These are phyloP conservation scores for Elsinoe necatrix DNA, from an alignment of 2,329 filamentous ascomycete genomes.

Conservation along the genomic window DNA sequence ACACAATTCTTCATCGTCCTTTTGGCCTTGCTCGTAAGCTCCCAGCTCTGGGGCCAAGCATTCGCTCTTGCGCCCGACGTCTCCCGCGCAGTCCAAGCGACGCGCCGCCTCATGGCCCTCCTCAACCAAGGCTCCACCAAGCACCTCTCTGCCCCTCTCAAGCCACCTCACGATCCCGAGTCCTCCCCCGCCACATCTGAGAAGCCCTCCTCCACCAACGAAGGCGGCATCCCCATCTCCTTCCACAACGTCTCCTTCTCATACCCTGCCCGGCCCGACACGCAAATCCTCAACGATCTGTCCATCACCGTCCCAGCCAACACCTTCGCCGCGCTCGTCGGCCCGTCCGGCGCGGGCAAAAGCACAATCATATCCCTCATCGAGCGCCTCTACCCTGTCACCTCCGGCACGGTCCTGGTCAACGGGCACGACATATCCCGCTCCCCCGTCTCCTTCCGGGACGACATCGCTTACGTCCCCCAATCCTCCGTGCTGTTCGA, in stretches of 20 bases:
- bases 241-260: slow-evolving; percentile 56
- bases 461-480: slow-evolving; percentile 37
- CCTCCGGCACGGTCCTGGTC: slow-evolving; percentile 55
- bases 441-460: slow-evolving; percentile 33
- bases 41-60: slow-evolving; percentile 65
- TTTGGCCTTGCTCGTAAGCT: slow-evolving; percentile 61
- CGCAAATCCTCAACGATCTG: slow-evolving; percentile 44
- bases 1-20: slow-evolving; percentile 68
- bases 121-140: slow-evolving; percentile 29
- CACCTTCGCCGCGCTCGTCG: slow-evolving; percentile 36
- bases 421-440: slow-evolving; percentile 32
- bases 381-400: slow-evolving; percentile 51
- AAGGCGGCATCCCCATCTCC: slow-evolving; percentile 32
- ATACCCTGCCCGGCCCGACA: slow-evolving; percentile 55
- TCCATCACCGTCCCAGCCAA: slow-evolving; percentile 28
- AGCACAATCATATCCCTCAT: slow-evolving; percentile 35
- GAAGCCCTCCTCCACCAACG: slow-evolving; percentile 4
- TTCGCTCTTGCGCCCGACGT: slow-evolving; percentile 68
- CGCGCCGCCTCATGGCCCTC: slow-evolving; percentile 46
- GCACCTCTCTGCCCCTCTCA: slow-evolving; percentile 1
- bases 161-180: slow-evolving; percentile 26
- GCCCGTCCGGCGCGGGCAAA: slow-evolving; percentile 34
- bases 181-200: slow-evolving; percentile 20
- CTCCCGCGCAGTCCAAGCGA: slow-evolving; percentile 56
- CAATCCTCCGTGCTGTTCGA: slow-evolving; percentile 44